These are phyloP conservation scores for Yamadazyma philogaea DNA, from an alignment of 805 yeast species.

Conservation along the genomic window DNA sequence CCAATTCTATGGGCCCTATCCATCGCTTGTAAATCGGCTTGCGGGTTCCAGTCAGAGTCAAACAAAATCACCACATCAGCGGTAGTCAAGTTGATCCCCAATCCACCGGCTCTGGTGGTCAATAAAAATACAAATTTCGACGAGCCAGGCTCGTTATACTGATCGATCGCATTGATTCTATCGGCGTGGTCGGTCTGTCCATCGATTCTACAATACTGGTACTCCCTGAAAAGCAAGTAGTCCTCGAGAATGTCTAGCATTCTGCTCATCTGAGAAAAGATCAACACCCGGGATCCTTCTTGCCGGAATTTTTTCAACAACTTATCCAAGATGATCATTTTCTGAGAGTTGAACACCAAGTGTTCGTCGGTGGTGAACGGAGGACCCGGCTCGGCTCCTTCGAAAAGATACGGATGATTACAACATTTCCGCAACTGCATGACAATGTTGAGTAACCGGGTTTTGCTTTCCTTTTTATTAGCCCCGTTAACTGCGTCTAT, in stretches of 20 bases:
- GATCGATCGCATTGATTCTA: slow-evolving; percentile 73
- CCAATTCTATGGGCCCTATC: slow-evolving; percentile 89
- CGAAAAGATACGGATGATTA: slow-evolving; percentile 80
- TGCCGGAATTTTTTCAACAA: slow-evolving; percentile 56
- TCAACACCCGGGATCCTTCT: slow-evolving; percentile 75
- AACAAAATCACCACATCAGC: slow-evolving; percentile 74
- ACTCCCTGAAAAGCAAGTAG: slow-evolving; percentile 68
- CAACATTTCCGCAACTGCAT: slow-evolving; percentile 86
- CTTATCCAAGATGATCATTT: slow-evolving; percentile 68
- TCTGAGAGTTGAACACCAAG: slow-evolving; percentile 67
- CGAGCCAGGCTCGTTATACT: slow-evolving; percentile 71
- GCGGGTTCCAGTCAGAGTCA: slow-evolving; percentile 89
- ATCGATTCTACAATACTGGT: slow-evolving; percentile 74
- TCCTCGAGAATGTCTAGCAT: slow-evolving; percentile 78
- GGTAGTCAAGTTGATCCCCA: slow-evolving; percentile 79
- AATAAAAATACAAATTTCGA: slow-evolving; percentile 69
- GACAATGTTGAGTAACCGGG: slow-evolving; percentile 72
- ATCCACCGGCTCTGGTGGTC: slow-evolving; percentile 88
- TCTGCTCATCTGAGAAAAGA: slow-evolving; percentile 82
- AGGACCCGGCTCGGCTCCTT: slow-evolving; percentile 89
- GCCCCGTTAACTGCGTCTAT: slow-evolving; percentile 85
- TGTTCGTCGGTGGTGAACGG: slow-evolving; percentile 86
- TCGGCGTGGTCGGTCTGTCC: slow-evolving; percentile 81
- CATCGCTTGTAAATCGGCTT: slow-evolving; percentile 87
- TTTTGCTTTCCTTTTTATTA: slow-evolving; percentile 67